Evolutionary conservation across 306 rosid genomes (phyloP), one percentile per base, ranked within the genome.

Genomic region (Rubus idaeus): DNA sequence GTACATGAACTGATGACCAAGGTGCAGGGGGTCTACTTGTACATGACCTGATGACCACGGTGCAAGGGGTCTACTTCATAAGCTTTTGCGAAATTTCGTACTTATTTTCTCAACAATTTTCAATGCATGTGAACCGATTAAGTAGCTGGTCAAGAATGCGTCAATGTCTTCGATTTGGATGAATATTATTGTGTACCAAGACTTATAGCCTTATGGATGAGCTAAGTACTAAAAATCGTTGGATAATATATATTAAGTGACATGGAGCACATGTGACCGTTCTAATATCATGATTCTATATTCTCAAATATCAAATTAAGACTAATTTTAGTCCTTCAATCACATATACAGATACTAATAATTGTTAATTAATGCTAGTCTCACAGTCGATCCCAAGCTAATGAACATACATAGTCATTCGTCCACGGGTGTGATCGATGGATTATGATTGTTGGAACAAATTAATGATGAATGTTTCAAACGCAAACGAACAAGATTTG

Each of bases 381-480:
- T 11, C 67, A 61, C 67, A 61, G 41, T 30, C 6, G 67, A 61
- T 62, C 68, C 68, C 44, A 30, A 62, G 11, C 68, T 14, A 62
- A 35, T 62, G 68, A 62, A 35, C 20, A 35, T 14, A 30, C 45
- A 62, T 14, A 35, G 39, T 23, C 39, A 58, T 16, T 62, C 68
- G 5, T 5, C 68, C 68, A 62, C 68, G 67, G 41, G 68, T 39
- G 70, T 64, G 49, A 64, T 64, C 20, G 58, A 26, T 74, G 58
- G 37, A 60, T 10, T 60, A 61, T 44, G 44, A 60, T 60, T 60
- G 70, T n/a, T 74, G 70, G 70, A 45, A 60, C 50, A 47, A 6
- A 46, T 16, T 49, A 74, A 74, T 74, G 60, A 74, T 74, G 78
- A 61, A 11, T 61, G 58, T 74, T 74, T 61, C 47, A 61, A 61